Evolutionary conservation across 2,329 filamentous ascomycete genomes (phyloP), one percentile per base, ranked within the genome.

Genomic region (Xylaria sp.): DNA sequence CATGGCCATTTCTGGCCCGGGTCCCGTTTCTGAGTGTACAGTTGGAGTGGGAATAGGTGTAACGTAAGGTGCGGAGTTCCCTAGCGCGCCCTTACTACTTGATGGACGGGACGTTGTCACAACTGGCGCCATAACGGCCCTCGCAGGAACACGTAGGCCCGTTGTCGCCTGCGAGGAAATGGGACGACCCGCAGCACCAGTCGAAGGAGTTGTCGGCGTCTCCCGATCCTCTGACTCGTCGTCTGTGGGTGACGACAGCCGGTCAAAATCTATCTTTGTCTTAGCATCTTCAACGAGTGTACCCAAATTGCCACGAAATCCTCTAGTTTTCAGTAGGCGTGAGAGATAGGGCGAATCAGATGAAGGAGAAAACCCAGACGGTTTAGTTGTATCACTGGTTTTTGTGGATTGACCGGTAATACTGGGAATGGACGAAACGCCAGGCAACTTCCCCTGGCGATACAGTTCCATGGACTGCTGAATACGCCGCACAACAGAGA

Each of bases 291-390:
- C 78, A 51, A 89, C 87, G 67, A 83, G 73, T 56, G 86, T 81
- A 61, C 79, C 74, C 54, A 91, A 77, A 69, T 91, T 83, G 53
- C 87, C 81, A 62, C 79, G 78, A 68, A 90, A 84, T 33, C 88
- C 88, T 71, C 82, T 84, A 64, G 78, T 82, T 67, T 85, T 80
- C 76, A 92, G 80, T 47, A 91, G 75, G 40, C 83, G 83, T 29
- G 90, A 91, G 19, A 93, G 80, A 75, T 90, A 83, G 13, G 90
- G 90, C 15, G 86, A 85, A 33, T 85, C 82, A 6, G 82, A 74
- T 10, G 87, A 85, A 52, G 81, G 81, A 56, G 82, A 77, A 70
- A 87, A 86, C n/a, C 70, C 70, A 47, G 74, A 67, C 52, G 55
- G 46, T 40, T 71, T 70, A 43, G 74, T 65, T 15, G 73, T 54